A percentile compares a stretch with the other conserved stretches of the same genome.
phyloP scores from a whole-genome alignment of 75 land plant species.

The Chamaecyparis obtusa region DNA sequence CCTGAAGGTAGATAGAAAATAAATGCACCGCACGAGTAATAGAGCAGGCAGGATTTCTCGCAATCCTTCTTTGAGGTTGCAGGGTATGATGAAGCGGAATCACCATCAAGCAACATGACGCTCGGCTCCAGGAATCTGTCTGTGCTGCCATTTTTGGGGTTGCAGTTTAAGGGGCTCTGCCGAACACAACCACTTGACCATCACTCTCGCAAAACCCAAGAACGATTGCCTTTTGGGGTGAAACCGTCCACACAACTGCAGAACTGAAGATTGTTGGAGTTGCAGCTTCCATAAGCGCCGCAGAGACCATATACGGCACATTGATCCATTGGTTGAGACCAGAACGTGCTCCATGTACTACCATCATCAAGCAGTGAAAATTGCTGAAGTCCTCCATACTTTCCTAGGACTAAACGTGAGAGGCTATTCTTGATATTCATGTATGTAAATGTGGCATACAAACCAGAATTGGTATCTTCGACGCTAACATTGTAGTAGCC shows the following conservation, averaged over 20 bases:
- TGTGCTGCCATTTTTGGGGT: not conserved
- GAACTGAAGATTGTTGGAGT: not conserved
- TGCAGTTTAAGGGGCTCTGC: conserved; percentile 29
- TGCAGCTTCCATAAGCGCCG: conserved; percentile 22
- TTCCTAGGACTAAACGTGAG: not conserved
- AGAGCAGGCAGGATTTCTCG: not conserved
- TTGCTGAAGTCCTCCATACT: not conserved
- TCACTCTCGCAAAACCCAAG: conserved; percentile 34
- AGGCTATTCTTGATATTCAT: too few relatives aligned
- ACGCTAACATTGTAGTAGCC: not conserved
- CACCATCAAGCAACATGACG: too few relatives aligned
- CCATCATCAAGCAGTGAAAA: not conserved
- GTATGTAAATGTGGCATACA: not conserved
- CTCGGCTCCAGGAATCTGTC: conserved; percentile 24
- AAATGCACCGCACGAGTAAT: too few relatives aligned
- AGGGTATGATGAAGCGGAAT: not conserved
- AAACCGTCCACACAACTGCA: conserved; percentile 44
- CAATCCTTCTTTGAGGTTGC: conserved; percentile 18
- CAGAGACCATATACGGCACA: conserved; percentile 17
- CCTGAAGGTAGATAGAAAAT: too few relatives aligned
- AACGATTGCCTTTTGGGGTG: not conserved
- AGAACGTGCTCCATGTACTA: not conserved
- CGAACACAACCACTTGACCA: conserved; percentile 37
- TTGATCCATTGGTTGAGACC: not conserved
- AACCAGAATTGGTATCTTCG: not conserved